Evolutionary conservation across 2,329 filamentous ascomycete genomes (phyloP).

Genomic region (Coniochaeta hoffmannii): DNA sequence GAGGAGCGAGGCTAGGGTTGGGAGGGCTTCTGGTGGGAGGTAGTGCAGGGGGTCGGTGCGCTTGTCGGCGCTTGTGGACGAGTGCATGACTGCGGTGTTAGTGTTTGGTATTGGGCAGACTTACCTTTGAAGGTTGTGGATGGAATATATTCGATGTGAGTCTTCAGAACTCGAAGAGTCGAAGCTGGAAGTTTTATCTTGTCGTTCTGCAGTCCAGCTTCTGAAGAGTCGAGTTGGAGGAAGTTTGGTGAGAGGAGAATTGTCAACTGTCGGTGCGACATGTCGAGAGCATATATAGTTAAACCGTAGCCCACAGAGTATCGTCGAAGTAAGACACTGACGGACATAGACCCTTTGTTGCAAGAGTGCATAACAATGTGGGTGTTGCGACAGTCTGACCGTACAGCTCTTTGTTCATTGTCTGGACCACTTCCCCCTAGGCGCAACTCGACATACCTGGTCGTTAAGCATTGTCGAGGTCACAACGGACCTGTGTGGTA

Average conservation of each 20-base stretch:
- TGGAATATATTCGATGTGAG: background rate
- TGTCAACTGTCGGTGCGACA: background rate
- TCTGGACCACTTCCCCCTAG: too few species aligned
- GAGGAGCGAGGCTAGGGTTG: constrained; percentile 12
- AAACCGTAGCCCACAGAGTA: background rate
- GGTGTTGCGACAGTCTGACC: background rate
- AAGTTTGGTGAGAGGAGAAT: background rate
- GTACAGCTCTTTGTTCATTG: background rate
- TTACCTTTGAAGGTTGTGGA: background rate
- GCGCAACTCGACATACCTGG: background rate
- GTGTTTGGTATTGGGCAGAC: background rate
- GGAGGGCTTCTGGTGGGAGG: constrained; percentile 8
- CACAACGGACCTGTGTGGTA: background rate
- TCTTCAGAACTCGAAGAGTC: background rate
- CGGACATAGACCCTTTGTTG: background rate
- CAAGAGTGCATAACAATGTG: background rate
- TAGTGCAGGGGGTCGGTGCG: constrained; percentile 5
- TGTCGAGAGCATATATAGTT: background rate
- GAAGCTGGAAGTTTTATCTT: background rate
- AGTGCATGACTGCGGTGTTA: background rate
- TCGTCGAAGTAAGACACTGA: background rate
- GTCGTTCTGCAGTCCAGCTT: background rate
- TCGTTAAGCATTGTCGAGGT: background rate
- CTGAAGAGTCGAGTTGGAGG: background rate
- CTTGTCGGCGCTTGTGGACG: background rate